Evolutionary conservation across 345 rosid genomes (phyloP).

Genomic region (Populus davidiana): DNA sequence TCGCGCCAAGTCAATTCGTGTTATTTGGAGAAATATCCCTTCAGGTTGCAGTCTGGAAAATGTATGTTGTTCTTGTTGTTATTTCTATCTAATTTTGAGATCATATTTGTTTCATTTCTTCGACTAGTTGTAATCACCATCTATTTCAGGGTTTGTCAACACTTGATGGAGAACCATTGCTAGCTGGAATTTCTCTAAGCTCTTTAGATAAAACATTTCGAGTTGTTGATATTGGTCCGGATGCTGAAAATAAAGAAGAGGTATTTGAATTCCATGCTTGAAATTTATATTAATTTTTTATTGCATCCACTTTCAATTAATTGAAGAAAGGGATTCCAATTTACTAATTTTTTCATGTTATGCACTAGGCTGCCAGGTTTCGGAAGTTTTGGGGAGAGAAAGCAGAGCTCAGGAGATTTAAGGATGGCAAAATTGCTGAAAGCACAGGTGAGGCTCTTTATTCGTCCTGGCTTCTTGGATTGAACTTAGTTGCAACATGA

Average conservation of each 20-base stretch:
- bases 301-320: background rate
- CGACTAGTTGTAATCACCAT: slow-evolving; percentile 8
- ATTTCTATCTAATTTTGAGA: background rate
- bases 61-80: slow-evolving; percentile 38
- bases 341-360: slow-evolving; percentile 2
- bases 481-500: slow-evolving; percentile 3
- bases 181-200: slow-evolving; percentile 72
- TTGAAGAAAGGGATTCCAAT: background rate
- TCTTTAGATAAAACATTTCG: slow-evolving; percentile 69
- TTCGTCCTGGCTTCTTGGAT: slow-evolving; percentile 9
- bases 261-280: slow-evolving; percentile 31
- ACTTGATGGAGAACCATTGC: slow-evolving; percentile 59
- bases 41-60: slow-evolving; percentile 56
- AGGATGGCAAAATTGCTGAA: slow-evolving; percentile 93
- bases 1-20: slow-evolving; percentile 70
- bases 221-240: slow-evolving; percentile 80
- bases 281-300: background rate
- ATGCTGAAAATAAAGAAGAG: slow-evolving; percentile 89
- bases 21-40: slow-evolving; percentile 66
- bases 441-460: slow-evolving; percentile 62
- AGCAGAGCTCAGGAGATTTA: slow-evolving; percentile 87
- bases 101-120: background rate
- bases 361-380: slow-evolving; percentile 60
- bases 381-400: slow-evolving; percentile 86
- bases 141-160: slow-evolving; percentile 64